phyloP scores from a whole-genome alignment of 352 stramenopile species.

The Globisporangium barbulae region DNA sequence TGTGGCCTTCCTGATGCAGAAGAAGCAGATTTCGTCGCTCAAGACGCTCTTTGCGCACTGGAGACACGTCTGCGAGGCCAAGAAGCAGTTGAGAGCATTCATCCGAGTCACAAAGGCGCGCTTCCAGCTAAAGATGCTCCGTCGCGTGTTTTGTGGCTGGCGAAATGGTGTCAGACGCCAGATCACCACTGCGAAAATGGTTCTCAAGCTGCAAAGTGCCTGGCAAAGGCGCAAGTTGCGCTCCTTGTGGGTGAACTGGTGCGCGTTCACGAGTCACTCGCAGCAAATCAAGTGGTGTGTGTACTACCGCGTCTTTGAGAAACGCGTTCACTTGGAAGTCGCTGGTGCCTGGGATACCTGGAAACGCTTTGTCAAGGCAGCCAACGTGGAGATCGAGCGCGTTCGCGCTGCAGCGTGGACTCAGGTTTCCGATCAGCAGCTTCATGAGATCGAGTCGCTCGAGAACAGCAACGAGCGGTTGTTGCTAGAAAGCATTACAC shows the following conservation, averaged over 20 bases:
- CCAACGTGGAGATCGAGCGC: background rate
- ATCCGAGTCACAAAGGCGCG: background rate
- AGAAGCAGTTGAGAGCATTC: background rate
- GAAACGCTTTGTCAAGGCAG: background rate
- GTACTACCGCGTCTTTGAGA: conserved; percentile 10
- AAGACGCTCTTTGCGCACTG: conserved; percentile 10
- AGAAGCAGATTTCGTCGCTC: conserved; percentile 12
- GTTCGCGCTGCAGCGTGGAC: background rate
- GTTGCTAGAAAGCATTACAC: conserved; percentile 20
- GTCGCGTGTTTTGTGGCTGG: conserved; percentile 3
- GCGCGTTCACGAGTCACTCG: background rate
- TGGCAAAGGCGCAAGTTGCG: background rate
- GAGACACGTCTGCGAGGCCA: background rate
- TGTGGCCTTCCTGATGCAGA: conserved; percentile 27
- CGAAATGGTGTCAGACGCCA: background rate
- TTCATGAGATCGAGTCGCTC: conserved; percentile 16
- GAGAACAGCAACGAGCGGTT: conserved; percentile 21
- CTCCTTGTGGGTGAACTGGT: conserved; percentile 2
- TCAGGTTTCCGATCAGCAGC: conserved; percentile 6
- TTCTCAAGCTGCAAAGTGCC: background rate
- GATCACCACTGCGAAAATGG: background rate
- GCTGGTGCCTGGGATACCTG: conserved; percentile 13
- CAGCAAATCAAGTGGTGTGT: conserved; percentile 8
- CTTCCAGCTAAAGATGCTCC: background rate
- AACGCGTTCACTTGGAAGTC: background rate